Evolutionary conservation across 2,329 filamentous ascomycete species (phyloP).

Genomic region (Penicillium palitans): DNA sequence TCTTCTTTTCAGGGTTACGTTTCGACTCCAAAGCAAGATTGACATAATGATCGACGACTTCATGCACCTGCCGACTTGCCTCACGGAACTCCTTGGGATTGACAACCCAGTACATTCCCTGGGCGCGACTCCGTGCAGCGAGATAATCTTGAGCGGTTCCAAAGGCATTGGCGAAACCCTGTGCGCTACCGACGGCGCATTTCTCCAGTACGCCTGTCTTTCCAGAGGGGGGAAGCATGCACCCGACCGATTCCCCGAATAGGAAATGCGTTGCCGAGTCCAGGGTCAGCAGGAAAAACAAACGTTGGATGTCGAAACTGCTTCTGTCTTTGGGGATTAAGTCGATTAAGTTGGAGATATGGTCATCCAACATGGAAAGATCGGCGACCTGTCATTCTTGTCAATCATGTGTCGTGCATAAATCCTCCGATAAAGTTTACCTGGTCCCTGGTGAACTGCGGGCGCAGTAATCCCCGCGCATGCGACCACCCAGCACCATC

Average conservation of each 20-base stretch:
- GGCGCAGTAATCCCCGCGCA: conserved; percentile 75
- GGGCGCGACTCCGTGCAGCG: conserved; percentile 30
- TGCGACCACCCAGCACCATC: conserved; percentile 77
- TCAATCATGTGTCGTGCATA: neutral
- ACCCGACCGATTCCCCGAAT: conserved; percentile 72
- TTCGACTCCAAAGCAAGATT: conserved; percentile 43
- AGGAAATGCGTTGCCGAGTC: conserved; percentile 87
- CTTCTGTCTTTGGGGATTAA: conserved; percentile 53
- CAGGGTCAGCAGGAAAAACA: conserved; percentile 79
- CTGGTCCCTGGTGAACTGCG: conserved; percentile 82
- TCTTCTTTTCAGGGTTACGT: conserved; percentile 34
- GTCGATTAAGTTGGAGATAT: conserved; percentile 69
- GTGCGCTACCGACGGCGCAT: conserved; percentile 33
- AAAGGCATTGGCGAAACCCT: conserved; percentile 41
- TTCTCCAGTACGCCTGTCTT: conserved; percentile 53
- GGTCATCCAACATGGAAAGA: conserved; percentile 75
- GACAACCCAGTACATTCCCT: conserved; percentile 41
- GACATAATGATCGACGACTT: conserved; percentile 54
- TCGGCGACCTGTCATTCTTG: conserved; percentile 50
- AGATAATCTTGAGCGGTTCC: conserved; percentile 37
- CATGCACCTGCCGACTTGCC: conserved; percentile 45
- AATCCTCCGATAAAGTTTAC: conserved; percentile 43
- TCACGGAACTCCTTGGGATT: conserved; percentile 43
- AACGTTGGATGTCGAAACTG: conserved; percentile 68
- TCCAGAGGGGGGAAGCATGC: conserved; percentile 38